These are phyloP conservation scores for Monilinia polystroma DNA, from an alignment of 2,329 filamentous ascomycete genomes.

Conservation along the genomic window DNA sequence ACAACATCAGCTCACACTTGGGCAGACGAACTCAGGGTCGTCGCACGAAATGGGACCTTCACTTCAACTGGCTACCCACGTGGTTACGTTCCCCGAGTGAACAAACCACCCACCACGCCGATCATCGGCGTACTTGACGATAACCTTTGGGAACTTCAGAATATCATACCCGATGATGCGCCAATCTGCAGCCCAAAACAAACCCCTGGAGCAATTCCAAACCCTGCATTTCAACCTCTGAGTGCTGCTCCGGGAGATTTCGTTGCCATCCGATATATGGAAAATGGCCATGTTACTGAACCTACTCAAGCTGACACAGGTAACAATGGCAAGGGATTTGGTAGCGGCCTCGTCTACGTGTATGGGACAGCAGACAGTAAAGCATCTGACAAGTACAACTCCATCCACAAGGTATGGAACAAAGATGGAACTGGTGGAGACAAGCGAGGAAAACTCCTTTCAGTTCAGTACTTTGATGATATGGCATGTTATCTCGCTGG, in stretches of 20 bases:
- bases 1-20: constrained; percentile 52
- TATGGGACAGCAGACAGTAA: constrained; percentile 65
- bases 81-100: constrained; percentile 59
- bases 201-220: not conserved
- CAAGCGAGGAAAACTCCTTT: constrained; percentile 70
- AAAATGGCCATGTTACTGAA: constrained; percentile 73
- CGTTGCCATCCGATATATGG: constrained; percentile 66
- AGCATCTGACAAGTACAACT: constrained; percentile 52
- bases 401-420: constrained; percentile 76
- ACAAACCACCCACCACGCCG: not conserved
- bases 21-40: constrained; percentile 73
- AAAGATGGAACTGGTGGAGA: constrained; percentile 78
- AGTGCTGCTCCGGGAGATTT: constrained; percentile 58
- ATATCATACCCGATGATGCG: not conserved
- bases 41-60: constrained; percentile 73
- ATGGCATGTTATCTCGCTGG: constrained; percentile 69
- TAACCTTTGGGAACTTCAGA: constrained; percentile 8
- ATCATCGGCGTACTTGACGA: not conserved
- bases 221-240: constrained; percentile 26
- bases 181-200: constrained; percentile 9
- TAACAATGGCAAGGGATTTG: constrained; percentile 52
- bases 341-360: constrained; percentile 70
- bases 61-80: constrained; percentile 75
- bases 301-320: constrained; percentile 46
- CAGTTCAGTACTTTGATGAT: constrained; percentile 82